These are phyloP conservation scores for Lepidium sativum DNA, from an alignment of 345 rosid genomes.

Conservation along the genomic window DNA sequence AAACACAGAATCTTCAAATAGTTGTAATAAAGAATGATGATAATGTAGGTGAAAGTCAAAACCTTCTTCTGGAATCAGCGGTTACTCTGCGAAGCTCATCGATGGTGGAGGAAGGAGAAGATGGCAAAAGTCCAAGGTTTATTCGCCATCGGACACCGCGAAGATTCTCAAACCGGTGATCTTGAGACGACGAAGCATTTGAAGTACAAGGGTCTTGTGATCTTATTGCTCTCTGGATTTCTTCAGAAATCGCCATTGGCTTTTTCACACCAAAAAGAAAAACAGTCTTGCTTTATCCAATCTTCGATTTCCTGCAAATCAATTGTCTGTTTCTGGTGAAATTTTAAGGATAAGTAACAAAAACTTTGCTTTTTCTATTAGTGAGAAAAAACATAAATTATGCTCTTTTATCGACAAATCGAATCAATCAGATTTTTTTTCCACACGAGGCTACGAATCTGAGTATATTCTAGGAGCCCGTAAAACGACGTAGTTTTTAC, in stretches of 20 bases:
- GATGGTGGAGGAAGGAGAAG: conserved; percentile 49
- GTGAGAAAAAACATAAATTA: background rate
- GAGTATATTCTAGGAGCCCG: background rate
- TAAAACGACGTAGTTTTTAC: too few relatives aligned
- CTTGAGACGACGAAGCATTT: conserved; percentile 14
- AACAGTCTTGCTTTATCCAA: conserved; percentile 14
- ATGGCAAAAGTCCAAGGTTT: conserved; percentile 65
- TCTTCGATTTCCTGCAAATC: background rate
- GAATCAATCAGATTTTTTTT: background rate
- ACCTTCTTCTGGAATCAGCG: conserved; percentile 91
- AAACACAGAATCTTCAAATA: background rate
- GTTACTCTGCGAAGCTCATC: conserved; percentile 78
- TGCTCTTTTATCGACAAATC: background rate
- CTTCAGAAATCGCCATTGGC: conserved; percentile 23
- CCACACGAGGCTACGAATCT: background rate
- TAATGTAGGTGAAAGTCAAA: background rate
- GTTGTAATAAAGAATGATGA: background rate
- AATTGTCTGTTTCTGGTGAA: background rate
- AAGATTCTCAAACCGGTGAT: conserved; percentile 39
- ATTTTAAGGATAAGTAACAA: background rate
- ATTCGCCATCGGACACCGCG: conserved; percentile 86
- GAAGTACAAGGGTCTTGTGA: conserved; percentile 18
- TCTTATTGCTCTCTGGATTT: conserved; percentile 2
- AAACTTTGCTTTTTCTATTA: background rate
- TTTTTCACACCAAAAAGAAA: background rate